Conservation (phyloP, 768 basidiomycete species). For the Lanmaoa pseudosensibilis region DNA sequence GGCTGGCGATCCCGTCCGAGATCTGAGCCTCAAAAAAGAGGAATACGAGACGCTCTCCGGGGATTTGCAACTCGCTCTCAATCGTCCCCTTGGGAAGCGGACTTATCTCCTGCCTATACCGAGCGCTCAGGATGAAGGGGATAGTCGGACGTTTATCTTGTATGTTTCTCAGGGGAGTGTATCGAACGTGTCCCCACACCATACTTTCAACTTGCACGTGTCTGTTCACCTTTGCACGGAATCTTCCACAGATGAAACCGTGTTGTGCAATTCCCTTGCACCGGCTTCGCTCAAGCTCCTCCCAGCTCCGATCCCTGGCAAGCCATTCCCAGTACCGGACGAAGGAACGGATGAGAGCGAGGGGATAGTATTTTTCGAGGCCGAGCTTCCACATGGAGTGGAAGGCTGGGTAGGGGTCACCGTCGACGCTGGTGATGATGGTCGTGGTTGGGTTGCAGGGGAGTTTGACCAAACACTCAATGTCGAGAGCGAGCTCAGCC, state of each 20-base stretch:
- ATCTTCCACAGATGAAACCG: constrained; percentile 17
- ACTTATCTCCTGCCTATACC: constrained; percentile 52
- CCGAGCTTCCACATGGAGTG: constrained; percentile 34
- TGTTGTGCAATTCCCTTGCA: constrained; percentile 40
- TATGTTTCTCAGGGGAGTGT: constrained; percentile 64
- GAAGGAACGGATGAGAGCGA: constrained; percentile 77
- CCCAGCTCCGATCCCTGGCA: constrained; percentile 55
- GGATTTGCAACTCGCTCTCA: constrained; percentile 42
- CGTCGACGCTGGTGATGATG: constrained; percentile 48
- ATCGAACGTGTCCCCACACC: constrained; percentile 49
- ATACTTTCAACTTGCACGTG: constrained; percentile 43
- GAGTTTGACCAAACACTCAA: constrained; percentile 43
- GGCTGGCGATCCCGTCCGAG: constrained; percentile 1
- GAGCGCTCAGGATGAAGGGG: neutral
- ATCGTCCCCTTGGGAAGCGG: constrained; percentile 41
- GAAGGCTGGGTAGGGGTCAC: constrained; percentile 53
- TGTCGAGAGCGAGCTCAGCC: constrained; percentile 35
- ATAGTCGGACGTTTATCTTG: constrained; percentile 44
- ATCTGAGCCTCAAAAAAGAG: constrained; percentile 9
- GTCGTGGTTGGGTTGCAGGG: constrained; percentile 62
- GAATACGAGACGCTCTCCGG: constrained; percentile 40
- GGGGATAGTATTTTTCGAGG: constrained; percentile 66
- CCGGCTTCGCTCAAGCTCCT: constrained; percentile 59
- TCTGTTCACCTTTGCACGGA: constrained; percentile 48
- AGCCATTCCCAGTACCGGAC: constrained; percentile 61